Evolutionary conservation across 179 eudicot species (phyloP).

Genomic region (Pouteria campechiana): DNA sequence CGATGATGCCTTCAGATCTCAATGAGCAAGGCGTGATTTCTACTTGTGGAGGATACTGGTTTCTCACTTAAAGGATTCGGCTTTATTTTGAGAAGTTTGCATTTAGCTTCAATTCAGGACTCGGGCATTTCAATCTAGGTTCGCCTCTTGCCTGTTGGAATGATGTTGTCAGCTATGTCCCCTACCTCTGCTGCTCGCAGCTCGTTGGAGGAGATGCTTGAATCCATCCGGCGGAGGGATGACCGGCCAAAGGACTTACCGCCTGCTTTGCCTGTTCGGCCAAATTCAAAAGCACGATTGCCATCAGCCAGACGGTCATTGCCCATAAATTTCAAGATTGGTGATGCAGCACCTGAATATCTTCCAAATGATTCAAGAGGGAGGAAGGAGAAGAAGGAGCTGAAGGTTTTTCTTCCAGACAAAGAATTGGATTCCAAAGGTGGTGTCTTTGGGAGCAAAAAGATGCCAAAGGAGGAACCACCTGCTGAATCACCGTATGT

Average conservation of each 20-base stretch:
- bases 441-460: constrained; percentile 45
- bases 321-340: constrained; percentile 31
- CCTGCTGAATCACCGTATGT: constrained; percentile 41
- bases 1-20: no score
- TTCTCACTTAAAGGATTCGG: no score
- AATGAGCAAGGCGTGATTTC: no score
- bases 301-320: constrained; percentile 40
- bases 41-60: no score
- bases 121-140: no score
- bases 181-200: constrained; percentile 37
- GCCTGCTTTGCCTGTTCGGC: constrained; percentile 72
- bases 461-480: constrained; percentile 31
- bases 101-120: no score
- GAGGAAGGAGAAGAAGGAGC: constrained; percentile 10
- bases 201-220: constrained; percentile 84
- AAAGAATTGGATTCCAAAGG: constrained; percentile 2
- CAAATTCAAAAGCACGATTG: constrained; percentile 48
- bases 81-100: no score
- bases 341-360: neutral
- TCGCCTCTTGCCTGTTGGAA: no score
- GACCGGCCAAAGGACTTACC: constrained; percentile 51
- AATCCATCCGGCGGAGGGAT: constrained; percentile 34
- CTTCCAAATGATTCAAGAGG: neutral
- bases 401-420: no score
- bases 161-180: constrained; percentile 35